phyloP scores from a whole-genome alignment of 371 early-diverging fungal species.

The Encephalitozoon hellem region DNA sequence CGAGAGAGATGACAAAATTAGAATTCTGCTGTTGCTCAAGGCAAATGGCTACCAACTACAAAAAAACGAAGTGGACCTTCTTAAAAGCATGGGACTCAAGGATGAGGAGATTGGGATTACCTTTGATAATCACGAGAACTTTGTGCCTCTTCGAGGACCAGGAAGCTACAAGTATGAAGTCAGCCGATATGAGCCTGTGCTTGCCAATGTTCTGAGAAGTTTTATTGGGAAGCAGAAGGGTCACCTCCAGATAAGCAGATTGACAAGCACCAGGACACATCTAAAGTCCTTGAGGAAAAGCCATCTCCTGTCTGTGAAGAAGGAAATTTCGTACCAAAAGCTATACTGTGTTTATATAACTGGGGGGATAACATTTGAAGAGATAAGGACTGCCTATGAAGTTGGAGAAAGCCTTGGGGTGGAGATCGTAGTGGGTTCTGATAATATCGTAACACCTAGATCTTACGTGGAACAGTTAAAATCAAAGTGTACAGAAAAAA shows the following conservation, averaged over 20 bases:
- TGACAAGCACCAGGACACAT: conserved; percentile 10
- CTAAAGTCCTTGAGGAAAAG: conserved; percentile 44
- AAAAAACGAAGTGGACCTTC: conserved; percentile 23
- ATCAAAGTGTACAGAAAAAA: not conserved
- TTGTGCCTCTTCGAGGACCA: not conserved
- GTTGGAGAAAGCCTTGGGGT: conserved; percentile 44
- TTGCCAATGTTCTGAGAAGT: conserved; percentile 41
- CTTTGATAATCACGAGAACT: conserved; percentile 13
- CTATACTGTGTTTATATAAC: conserved; percentile 32
- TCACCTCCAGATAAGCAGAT: conserved; percentile 17
- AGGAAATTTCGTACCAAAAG: conserved; percentile 2
- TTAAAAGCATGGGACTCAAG: conserved; percentile 30
- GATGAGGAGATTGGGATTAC: conserved; percentile 33
- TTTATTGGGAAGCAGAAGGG: conserved; percentile 44
- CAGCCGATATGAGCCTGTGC: conserved; percentile 52
- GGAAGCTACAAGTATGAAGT: conserved; percentile 44
- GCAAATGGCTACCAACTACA: conserved; percentile 18
- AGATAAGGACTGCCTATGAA: conserved; percentile 51
- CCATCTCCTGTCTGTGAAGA: conserved; percentile 42
- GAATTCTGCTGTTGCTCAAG: conserved; percentile 50
- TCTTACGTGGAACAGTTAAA: conserved; percentile 30
- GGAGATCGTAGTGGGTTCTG: conserved; percentile 47
- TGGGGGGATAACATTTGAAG: conserved; percentile 41
- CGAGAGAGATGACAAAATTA: conserved; percentile 46
- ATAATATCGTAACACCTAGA: conserved; percentile 28